Conservation (phyloP, 2,329 filamentous ascomycete genomes). For the Fusarium sacchari region DNA sequence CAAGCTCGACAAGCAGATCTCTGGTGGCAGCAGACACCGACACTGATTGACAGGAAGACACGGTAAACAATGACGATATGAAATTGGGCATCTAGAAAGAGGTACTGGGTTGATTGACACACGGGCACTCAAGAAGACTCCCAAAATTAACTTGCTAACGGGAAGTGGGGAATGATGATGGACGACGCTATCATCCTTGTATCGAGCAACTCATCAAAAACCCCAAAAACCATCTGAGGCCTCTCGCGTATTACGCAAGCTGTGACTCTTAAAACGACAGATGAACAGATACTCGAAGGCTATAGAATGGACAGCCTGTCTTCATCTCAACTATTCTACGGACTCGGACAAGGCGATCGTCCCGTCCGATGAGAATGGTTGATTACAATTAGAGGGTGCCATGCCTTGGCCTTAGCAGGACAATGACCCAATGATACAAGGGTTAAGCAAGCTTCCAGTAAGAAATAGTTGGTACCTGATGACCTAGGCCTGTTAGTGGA, state of each 20-base stretch:
- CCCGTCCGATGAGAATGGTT: not conserved
- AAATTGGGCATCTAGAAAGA: not conserved
- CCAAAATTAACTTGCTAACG: conserved; percentile 7
- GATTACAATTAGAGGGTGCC: not conserved
- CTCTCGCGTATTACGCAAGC: conserved; percentile 41
- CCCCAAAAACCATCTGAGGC: conserved; percentile 22
- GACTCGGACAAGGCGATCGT: conserved; percentile 1
- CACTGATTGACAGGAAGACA: conserved; percentile 18
- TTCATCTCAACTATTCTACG: not conserved
- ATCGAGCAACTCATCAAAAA: conserved; percentile 18
- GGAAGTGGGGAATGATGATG: conserved; percentile 23
- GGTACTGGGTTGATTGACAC: not conserved
- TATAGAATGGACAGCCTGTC: conserved; percentile 21
- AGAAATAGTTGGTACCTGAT: conserved; percentile 10
- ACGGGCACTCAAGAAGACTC: conserved; percentile 6
- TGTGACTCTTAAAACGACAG: conserved; percentile 29
- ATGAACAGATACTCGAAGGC: not conserved
- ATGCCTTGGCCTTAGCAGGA: conserved; percentile 3
- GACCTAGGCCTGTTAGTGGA: conserved; percentile 23
- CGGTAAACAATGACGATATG: not conserved
- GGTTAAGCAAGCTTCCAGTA: not conserved
- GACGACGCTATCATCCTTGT: conserved; percentile 16
- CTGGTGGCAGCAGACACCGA: conserved; percentile 13
- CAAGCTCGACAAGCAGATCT: conserved; percentile 1
- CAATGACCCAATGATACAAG: conserved; percentile 1